Evolutionary conservation across 31 red algal genomes (phyloP).

Genomic region (Endocladia muricata): DNA sequence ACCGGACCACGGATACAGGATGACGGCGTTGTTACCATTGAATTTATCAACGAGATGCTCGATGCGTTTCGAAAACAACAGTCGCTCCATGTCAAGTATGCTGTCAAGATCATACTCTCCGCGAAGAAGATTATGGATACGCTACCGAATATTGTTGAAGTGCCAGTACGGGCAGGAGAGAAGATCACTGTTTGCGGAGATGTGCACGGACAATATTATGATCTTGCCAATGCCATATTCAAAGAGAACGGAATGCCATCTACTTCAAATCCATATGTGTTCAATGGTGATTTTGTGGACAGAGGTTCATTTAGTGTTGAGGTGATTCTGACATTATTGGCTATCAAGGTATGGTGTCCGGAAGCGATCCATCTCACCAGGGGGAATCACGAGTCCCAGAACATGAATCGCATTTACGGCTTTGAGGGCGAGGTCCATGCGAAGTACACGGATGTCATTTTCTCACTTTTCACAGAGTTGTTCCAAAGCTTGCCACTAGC

Average conservation of each 20-base stretch:
- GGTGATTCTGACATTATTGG: slow-evolving; percentile 80
- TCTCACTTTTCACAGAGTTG: slow-evolving; percentile 74
- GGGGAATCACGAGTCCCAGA: slow-evolving; percentile 90
- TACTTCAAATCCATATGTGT: slow-evolving; percentile 88
- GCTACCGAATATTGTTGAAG: slow-evolving; percentile 65
- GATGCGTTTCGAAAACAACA: slow-evolving; percentile 52
- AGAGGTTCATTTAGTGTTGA: slow-evolving; percentile 90
- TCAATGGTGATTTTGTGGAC: slow-evolving; percentile 99
- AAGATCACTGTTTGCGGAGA: slow-evolving; percentile 92
- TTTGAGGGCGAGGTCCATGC: slow-evolving; percentile 89
- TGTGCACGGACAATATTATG: slow-evolving; percentile 96
- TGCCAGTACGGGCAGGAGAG: slow-evolving; percentile 42
- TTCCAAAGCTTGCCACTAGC: slow-evolving; percentile 88
- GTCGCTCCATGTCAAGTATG: slow-evolving; percentile 55
- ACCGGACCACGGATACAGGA: slow-evolving; percentile 57
- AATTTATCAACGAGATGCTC: slow-evolving; percentile 49
- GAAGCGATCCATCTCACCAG: slow-evolving; percentile 80
- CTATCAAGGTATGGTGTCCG: slow-evolving; percentile 79
- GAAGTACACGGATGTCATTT: slow-evolving; percentile 85
- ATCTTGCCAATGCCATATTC: slow-evolving; percentile 81
- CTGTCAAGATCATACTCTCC: slow-evolving; percentile 51
- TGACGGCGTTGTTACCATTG: slow-evolving; percentile 43
- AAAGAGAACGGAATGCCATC: slow-evolving; percentile 84
- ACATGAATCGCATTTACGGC: slow-evolving; percentile 95
- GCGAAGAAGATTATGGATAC: slow-evolving; percentile 57